Base-by-base conservation (phyloP, 1,284 basidiomycete genomes). In the Lignosus rhinocerotis region DNA sequence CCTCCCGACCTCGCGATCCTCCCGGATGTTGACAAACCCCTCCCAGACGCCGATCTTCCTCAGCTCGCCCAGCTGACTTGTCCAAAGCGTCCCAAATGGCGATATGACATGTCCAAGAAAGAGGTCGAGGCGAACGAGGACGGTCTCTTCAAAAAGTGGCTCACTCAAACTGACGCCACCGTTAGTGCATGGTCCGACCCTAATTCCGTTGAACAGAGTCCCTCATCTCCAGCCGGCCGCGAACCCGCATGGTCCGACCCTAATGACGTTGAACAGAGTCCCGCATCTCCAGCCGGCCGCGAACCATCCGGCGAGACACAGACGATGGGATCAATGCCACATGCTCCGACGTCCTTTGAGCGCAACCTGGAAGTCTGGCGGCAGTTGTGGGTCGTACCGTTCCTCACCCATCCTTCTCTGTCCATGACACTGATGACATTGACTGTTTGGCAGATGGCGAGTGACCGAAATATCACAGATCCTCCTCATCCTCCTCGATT, bases 351-450 rank as follows among this genome's bases (percentile, higher is more conserved):
- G 0, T 88, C 90, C 70, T 96, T 87, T 71, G 94, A 96, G 73
- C 83, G 92, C 33, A 96, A 96, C 72, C 69, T 96, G 25, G 91
- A 96, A 71, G 94, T 96, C 6, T 96, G 93, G 93, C 77, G 94
- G 62, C 94, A 96, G 75, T 74, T 96, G 85, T 93, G 74, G 68
- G 87, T 82, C 19, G 9, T 8, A 19, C 33, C 19, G 52, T 21
- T 21, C 53, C 17, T 50, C 12, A 5, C 14, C 41, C 31, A 9
- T 46, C 42, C 32, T 33, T 9, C 12, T 43, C 34, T 25, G 51
- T 19, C 33, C 45, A 33, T 16, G 38, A 21, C 52, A 31, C 25
- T 25, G 25, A 25, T 52, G 31, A 55, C 53, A 49, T 48, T 41
- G 31, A 38, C 53, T 14, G 33, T 48, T 55, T 47, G 32, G n/a